A percentile compares a stretch with the other conserved stretches of the same genome.
Conservation (phyloP, 805 yeast species). For the Saccharomycopsis sp. region DNA sequence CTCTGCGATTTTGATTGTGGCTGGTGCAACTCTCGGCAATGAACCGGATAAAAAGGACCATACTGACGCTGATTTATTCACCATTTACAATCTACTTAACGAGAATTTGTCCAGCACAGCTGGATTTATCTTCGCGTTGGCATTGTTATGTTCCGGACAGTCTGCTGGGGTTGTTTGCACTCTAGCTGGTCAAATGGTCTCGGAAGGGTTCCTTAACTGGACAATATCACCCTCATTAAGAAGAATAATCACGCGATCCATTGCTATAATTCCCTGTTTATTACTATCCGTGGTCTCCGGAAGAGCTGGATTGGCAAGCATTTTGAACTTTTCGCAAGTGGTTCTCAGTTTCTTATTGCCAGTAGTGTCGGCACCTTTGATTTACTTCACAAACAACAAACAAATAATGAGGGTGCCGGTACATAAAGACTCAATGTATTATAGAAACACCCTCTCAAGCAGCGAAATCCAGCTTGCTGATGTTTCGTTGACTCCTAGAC, state of each 20-base stretch:
- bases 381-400: slow-evolving; percentile 69
- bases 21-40: slow-evolving; percentile 67
- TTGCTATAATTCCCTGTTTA: slow-evolving; percentile 82
- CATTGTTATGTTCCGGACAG: slow-evolving; percentile 85
- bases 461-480: neutral
- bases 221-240: slow-evolving; percentile 76
- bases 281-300: slow-evolving; percentile 68
- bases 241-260: slow-evolving; percentile 69
- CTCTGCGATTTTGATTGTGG: slow-evolving; percentile 82
- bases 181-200: slow-evolving; percentile 87
- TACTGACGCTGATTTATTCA: slow-evolving; percentile 73
- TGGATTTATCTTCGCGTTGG: slow-evolving; percentile 82
- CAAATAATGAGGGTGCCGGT: slow-evolving; percentile 51
- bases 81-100: slow-evolving; percentile 67
- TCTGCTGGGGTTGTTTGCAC: slow-evolving; percentile 94
- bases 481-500: slow-evolving; percentile 32
- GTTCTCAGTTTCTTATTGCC: slow-evolving; percentile 76
- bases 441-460: slow-evolving; percentile 1
- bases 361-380: slow-evolving; percentile 80
- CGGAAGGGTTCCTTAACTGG: slow-evolving; percentile 84
- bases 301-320: slow-evolving; percentile 69
- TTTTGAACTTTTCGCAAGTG: slow-evolving; percentile 78
- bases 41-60: slow-evolving; percentile 42
- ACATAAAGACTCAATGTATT: slow-evolving; percentile 5
- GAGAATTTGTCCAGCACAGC: slow-evolving; percentile 76